Evolutionary conservation across 2,329 filamentous ascomycete species (phyloP).

Genomic region (Phyllosticta citribraziliensis): DNA sequence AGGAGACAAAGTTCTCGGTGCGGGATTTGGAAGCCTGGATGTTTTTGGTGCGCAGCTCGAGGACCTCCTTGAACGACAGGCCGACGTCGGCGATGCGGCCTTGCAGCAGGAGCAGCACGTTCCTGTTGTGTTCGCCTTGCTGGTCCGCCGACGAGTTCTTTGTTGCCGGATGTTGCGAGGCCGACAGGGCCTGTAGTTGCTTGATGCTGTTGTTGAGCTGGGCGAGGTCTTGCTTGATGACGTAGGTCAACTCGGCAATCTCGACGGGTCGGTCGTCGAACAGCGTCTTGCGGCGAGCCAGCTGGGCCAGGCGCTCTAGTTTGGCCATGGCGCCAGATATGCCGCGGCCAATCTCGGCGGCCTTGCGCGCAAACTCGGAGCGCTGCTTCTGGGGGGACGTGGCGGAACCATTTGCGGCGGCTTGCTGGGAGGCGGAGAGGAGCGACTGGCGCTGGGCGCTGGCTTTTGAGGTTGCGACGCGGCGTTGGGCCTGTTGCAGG

Average conservation of each 20-base stretch:
- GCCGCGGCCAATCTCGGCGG: slow-evolving; percentile 82
- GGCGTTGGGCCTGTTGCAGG: slow-evolving; percentile 72
- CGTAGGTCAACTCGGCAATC: slow-evolving; percentile 92
- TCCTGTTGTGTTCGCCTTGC: slow-evolving; percentile 95
- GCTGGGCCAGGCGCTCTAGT: slow-evolving; percentile 81
- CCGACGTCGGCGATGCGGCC: slow-evolving; percentile 87
- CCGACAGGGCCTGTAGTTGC: slow-evolving; percentile 65
- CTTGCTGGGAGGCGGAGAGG: slow-evolving; percentile 57
- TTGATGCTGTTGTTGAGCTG: slow-evolving; percentile 80
- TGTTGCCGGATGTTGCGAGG: slow-evolving; percentile 58
- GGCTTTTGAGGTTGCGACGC: slow-evolving; percentile 64
- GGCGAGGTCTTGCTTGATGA: slow-evolving; percentile 95
- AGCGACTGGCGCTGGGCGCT: slow-evolving; percentile 73
- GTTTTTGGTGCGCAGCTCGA: slow-evolving; percentile 94
- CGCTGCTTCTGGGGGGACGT: slow-evolving; percentile 35
- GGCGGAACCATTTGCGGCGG: slow-evolving; percentile 45
- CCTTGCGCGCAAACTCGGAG: slow-evolving; percentile 87
- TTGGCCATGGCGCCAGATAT: slow-evolving; percentile 92
- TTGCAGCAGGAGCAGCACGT: slow-evolving; percentile 85
- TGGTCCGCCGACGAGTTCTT: slow-evolving; percentile 46
- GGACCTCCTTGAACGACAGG: slow-evolving; percentile 92
- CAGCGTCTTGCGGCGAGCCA: slow-evolving; percentile 92
- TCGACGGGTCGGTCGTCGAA: slow-evolving; percentile 96
- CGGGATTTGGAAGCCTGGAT: slow-evolving; percentile 87
- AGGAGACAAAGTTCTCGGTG: slow-evolving; percentile 94